A percentile compares a stretch with the other conserved stretches of the same genome.
Conservation (phyloP, 1,139 yeast species). For the Saccharomyces hybrid region DNA sequence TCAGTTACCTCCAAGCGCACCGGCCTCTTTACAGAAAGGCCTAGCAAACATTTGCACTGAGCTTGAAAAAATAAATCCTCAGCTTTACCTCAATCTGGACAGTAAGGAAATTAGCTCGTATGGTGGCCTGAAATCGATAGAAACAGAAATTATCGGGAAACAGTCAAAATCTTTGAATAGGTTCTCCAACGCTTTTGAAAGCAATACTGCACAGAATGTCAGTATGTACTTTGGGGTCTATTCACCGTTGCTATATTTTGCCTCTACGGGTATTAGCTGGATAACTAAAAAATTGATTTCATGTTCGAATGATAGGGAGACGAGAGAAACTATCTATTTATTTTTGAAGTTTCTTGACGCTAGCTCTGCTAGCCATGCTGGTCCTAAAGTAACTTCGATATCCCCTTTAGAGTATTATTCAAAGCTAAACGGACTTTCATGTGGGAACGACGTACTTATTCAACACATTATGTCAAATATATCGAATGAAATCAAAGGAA, state of each 20-base stretch:
- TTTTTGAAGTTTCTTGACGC: constrained; percentile 11
- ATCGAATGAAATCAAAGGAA: not conserved
- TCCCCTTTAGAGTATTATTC: not conserved
- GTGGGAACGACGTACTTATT: not conserved
- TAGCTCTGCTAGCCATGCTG: not conserved
- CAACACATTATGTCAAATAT: not conserved
- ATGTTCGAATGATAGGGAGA: constrained; percentile 5
- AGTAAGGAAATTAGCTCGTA: constrained; percentile 5
- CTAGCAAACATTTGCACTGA: not conserved
- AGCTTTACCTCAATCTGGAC: constrained; percentile 4
- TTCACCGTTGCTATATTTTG: constrained; percentile 8
- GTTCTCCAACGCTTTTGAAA: constrained; percentile 4
- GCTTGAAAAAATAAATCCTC: constrained; percentile 3
- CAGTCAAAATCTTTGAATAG: constrained; percentile 4
- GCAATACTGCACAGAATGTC: constrained; percentile 4
- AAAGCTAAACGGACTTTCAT: not conserved
- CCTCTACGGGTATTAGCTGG: constrained; percentile 11
- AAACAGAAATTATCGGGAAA: constrained; percentile 9
- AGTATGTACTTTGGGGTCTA: constrained; percentile 12
- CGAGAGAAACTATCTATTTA: constrained; percentile 11
- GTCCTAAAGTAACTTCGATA: not conserved
- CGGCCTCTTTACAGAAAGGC: not conserved
- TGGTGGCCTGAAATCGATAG: constrained; percentile 8
- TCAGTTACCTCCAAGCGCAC: not conserved
- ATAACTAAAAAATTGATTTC: constrained; percentile 9